Conservation (phyloP, 2,329 filamentous ascomycete species). For the Scedosporium aurantiacum region DNA sequence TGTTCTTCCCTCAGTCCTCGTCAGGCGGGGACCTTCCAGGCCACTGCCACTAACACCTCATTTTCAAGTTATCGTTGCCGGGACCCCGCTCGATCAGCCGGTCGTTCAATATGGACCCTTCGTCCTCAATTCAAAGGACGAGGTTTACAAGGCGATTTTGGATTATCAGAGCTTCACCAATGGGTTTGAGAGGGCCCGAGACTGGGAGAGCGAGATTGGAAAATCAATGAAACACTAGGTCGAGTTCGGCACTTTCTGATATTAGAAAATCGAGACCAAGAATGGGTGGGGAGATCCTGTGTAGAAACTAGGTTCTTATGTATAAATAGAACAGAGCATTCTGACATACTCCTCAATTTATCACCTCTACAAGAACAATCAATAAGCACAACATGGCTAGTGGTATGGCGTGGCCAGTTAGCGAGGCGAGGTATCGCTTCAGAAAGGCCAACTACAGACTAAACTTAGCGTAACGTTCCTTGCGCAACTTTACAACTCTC, state of each 20-base stretch:
- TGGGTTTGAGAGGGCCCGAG: constrained; percentile 67
- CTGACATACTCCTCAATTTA: too few relatives aligned
- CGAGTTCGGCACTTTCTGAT: neutral
- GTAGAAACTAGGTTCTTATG: too few relatives aligned
- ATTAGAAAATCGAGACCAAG: neutral
- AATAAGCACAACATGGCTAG: too few relatives aligned
- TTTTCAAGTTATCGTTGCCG: constrained; percentile 58
- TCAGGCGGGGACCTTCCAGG: too few relatives aligned
- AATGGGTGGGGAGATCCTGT: neutral
- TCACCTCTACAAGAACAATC: too few relatives aligned
- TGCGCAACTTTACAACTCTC: too few relatives aligned
- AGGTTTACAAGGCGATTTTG: constrained; percentile 64
- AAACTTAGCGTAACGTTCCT: too few relatives aligned
- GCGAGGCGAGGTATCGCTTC: too few relatives aligned
- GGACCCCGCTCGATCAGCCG: constrained; percentile 67
- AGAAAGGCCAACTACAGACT: too few relatives aligned
- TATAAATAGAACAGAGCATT: too few relatives aligned
- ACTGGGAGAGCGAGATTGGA: constrained; percentile 80
- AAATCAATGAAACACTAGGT: constrained; percentile 50
- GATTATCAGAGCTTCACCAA: constrained; percentile 65
- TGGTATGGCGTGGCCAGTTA: too few relatives aligned
- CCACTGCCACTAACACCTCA: constrained; percentile 4
- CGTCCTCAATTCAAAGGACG: constrained; percentile 60
- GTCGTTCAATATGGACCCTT: constrained; percentile 81
- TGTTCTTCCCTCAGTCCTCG: too few relatives aligned